These are phyloP conservation scores for Trifolium dubium DNA, from an alignment of 306 rosid species.

Conservation along the genomic window DNA sequence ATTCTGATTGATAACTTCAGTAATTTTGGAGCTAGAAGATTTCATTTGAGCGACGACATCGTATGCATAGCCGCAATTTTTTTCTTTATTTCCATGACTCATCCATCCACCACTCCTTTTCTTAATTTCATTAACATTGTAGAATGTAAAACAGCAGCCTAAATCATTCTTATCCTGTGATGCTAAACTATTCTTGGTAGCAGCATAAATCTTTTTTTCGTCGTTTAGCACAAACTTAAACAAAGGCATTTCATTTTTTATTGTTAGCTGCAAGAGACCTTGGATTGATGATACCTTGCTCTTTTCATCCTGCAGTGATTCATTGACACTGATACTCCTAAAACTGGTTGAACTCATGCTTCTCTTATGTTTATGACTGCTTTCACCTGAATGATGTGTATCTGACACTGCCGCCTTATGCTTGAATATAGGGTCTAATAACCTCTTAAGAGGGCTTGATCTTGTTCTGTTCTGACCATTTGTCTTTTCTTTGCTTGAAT, in stretches of 20 bases:
- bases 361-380: constrained; percentile 46
- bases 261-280: constrained; percentile 72
- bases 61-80: constrained; percentile 64
- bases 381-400: constrained; percentile 51
- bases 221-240: constrained; percentile 73
- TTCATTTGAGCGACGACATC: constrained; percentile 81
- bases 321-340: constrained; percentile 42
- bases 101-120: constrained; percentile 82
- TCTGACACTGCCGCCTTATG: constrained; percentile 53
- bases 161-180: constrained; percentile 66
- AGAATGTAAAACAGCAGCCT: constrained; percentile 70
- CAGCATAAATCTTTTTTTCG: constrained; percentile 64
- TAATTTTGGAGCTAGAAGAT: constrained; percentile 51
- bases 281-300: constrained; percentile 55
- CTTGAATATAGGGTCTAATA: constrained; percentile 77
- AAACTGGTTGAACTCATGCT: constrained; percentile 47
- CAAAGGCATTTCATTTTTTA: constrained; percentile 78
- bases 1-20: constrained; percentile 44
- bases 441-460: constrained; percentile 79
- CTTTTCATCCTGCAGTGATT: constrained; percentile 54
- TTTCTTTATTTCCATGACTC: constrained; percentile 68
- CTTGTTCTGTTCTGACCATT: constrained; percentile 59
- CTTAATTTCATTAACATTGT: constrained; percentile 79
- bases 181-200: constrained; percentile 61
- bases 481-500: constrained; percentile 54